Conservation (phyloP, 129 eudicot genomes). For the Dittrichia graveolens region DNA sequence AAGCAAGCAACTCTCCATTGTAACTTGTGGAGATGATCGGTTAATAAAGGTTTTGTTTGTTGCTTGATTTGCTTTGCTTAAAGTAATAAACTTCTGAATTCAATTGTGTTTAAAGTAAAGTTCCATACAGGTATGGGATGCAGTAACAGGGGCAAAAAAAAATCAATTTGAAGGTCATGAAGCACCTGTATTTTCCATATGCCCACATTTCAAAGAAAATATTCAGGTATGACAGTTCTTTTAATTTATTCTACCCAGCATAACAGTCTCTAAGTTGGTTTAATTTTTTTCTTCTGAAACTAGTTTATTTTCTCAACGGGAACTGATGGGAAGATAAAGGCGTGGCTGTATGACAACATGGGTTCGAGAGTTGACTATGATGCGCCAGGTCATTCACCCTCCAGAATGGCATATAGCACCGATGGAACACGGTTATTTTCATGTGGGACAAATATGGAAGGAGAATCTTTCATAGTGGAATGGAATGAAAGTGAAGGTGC, state of each 20-base stretch:
- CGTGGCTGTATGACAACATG: slow-evolving; percentile 65
- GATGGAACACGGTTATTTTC: slow-evolving; percentile 86
- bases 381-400: slow-evolving; percentile 76
- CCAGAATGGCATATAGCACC: slow-evolving; percentile 69
- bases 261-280: not conserved
- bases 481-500: slow-evolving; percentile 95
- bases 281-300: slow-evolving; percentile 10
- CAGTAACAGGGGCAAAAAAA: slow-evolving; percentile 63
- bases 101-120: slow-evolving; percentile 9
- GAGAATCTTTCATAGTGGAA: slow-evolving; percentile 74
- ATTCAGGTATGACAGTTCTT: slow-evolving; percentile 55
- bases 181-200: slow-evolving; percentile 82
- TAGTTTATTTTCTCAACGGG: slow-evolving; percentile 75
- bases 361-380: slow-evolving; percentile 75
- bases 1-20: slow-evolving; percentile 64
- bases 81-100: slow-evolving; percentile 2
- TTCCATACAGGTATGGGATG: slow-evolving; percentile 77
- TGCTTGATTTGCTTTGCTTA: not conserved
- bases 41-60: slow-evolving; percentile 69
- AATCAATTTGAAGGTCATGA: slow-evolving; percentile 83
- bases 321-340: slow-evolving; percentile 73
- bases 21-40: slow-evolving; percentile 92
- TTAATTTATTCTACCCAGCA: slow-evolving; percentile 3
- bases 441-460: slow-evolving; percentile 81
- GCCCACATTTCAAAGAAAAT: slow-evolving; percentile 83